phyloP scores from a whole-genome alignment of 148 eudicot species.

The Gaultheria prostrata region DNA sequence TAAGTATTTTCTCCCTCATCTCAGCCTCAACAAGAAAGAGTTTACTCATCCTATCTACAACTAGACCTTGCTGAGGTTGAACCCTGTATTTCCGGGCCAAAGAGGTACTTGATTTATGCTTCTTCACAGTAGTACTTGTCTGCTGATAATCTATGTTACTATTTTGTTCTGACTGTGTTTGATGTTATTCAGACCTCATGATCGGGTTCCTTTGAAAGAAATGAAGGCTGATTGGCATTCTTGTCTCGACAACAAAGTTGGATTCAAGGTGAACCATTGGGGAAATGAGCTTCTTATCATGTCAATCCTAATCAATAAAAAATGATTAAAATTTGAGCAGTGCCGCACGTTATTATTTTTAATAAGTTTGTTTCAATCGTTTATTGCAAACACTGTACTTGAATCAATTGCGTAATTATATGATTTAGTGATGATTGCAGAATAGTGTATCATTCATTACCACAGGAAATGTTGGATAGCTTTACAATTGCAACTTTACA shows the following conservation, averaged over 20 bases:
- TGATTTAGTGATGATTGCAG: background rate
- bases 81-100: conserved; percentile 67
- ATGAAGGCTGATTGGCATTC: conserved; percentile 71
- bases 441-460: background rate
- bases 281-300: background rate
- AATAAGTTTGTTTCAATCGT: background rate
- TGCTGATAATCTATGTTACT: background rate
- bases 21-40: conserved; percentile 59
- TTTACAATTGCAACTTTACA: background rate
- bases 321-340: background rate
- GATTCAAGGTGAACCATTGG: conserved; percentile 46
- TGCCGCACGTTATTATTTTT: background rate
- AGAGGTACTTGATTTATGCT: conserved; percentile 35
- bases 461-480: background rate
- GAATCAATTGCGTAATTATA: background rate
- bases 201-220: conserved; percentile 56
- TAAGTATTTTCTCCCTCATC: conserved; percentile 1
- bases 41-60: conserved; percentile 45
- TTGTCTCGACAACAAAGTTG: conserved; percentile 62
- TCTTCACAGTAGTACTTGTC: background rate
- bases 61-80: conserved; percentile 53
- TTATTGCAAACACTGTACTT: background rate
- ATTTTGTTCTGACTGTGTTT: conserved; percentile 1
- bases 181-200: conserved; percentile 51
- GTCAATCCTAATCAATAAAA: background rate